Evolutionary conservation across 2,329 filamentous ascomycete genomes (phyloP), one percentile per base, ranked within the genome.

Genomic region (Talaromyces marneffei): DNA sequence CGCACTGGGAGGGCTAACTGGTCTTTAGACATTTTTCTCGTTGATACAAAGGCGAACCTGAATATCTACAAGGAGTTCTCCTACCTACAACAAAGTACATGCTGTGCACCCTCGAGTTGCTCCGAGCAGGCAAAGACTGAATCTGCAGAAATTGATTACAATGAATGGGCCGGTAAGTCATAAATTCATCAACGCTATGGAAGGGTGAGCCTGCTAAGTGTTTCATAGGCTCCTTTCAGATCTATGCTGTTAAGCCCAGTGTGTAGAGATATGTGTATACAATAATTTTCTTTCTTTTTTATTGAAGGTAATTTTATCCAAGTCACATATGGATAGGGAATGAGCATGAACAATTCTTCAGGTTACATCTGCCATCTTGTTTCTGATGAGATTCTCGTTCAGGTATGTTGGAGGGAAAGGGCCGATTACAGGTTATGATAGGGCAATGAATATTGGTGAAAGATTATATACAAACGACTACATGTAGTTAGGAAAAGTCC

Each of bases 111-210:
- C 23, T 37, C 48, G 5, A 39, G 33, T 58, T 55, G 23, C 20
- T 31, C 25, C 12, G 48, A 59, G 27, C 44, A 48, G 14, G 10
- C 53, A 33, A 55, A 48, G 29, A 44, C 27, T 46, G 68, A 65
- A 16, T 62, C 72, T 53, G 65, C 60, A 29, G 69, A 71, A 58
- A 64, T 74, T 46, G 77, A 83, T 65, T 75, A 82, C 50, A 84
- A 83, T 68, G 74, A 79, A 58, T 83, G 77, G 77, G 79, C 75
- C 63, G 81, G 79, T 82, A 67, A 71, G 79, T 77, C 9, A 23
- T n/a, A n/a, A 2, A 3, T 14, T 23, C n/a, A 31, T 33, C 3
- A 46, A 23, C 12, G 6, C 29, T 25, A 40, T 57, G 9, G 9
- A 31, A 54, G 46, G 1, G n/a, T 25, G 10, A 3, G 9, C 40